phyloP scores from a whole-genome alignment of 768 basidiomycete genomes.

The Lentinula sp. region DNA sequence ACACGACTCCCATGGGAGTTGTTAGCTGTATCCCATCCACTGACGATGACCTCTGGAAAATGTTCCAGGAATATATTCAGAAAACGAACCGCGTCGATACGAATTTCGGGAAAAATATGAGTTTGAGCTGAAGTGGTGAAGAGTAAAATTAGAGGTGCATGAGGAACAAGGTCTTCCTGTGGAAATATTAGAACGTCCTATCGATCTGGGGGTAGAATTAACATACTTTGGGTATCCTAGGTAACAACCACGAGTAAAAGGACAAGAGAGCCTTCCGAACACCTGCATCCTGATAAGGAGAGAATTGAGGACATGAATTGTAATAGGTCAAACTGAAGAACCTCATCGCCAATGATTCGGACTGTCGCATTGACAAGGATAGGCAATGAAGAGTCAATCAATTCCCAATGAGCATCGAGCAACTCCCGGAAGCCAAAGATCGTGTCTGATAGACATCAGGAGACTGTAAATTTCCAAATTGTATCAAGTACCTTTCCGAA shows the following conservation, averaged over 20 bases:
- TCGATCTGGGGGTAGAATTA: background rate
- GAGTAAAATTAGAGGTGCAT: conserved; percentile 69
- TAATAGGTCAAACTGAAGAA: conserved; percentile 20
- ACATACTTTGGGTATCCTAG: conserved; percentile 51
- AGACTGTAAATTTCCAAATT: background rate
- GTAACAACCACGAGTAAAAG: conserved; percentile 71
- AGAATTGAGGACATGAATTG: background rate
- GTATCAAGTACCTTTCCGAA: conserved; percentile 56
- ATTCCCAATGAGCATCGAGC: conserved; percentile 51
- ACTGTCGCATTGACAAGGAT: conserved; percentile 52
- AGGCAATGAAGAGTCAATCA: conserved; percentile 48
- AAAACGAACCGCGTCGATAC: conserved; percentile 82
- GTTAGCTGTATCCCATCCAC: conserved; percentile 57
- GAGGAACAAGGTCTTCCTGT: conserved; percentile 69
- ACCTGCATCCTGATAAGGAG: conserved; percentile 54
- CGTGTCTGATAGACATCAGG: conserved; percentile 46
- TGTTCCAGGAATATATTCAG: conserved; percentile 67
- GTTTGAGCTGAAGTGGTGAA: conserved; percentile 90
- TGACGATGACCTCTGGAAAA: conserved; percentile 61
- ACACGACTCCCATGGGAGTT: conserved; percentile 55
- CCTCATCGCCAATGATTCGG: conserved; percentile 81
- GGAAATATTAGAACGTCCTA: background rate
- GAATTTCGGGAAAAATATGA: conserved; percentile 92
- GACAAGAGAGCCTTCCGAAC: conserved; percentile 70
- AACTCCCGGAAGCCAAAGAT: conserved; percentile 69